Base-by-base conservation (phyloP, 768 basidiomycete species). In the Amanita polypyramis region DNA sequence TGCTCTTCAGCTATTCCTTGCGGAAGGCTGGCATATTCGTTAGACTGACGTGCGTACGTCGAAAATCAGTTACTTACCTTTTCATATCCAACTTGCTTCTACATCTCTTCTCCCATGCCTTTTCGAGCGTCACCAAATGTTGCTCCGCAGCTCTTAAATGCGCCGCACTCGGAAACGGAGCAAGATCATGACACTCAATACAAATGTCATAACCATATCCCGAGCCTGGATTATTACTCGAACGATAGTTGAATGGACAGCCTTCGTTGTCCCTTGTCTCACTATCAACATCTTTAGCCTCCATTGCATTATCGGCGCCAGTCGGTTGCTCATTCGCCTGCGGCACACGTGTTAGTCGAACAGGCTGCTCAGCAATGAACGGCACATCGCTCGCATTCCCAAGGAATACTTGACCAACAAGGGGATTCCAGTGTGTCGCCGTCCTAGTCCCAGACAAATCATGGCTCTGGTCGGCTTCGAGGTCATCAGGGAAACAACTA, bases 331-430 rank as follows among this genome's bases (percentile, higher is more conserved):
- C 23, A 15, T 36, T 39, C 32, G 37, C 37, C 20, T 52, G 54
- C 25, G 57, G 56, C 8, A 57, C 59, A 55, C 59, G 60, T 23
- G 58, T 54, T 21, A 63, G 62, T 11, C 53, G 54, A 8, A 50
- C 50, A 27, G 59, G 60, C 17, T 56, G 52, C 7, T 68, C 65
- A 1, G 58, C 57, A 2, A 62, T 59, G 10, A 78, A 41, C 0
- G 85, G 91, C 2, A 92, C 87, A 56, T 93, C 91, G 43, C 76
- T 79, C 45, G 82, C 75, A 61, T 94, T 94, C 11, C 91, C 91
- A 5, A 94, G 67, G 65, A 82, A 86, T 35, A 85, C 74, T 60
- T 86, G 84, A 11, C 84, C 85, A 0, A 74, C 65, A 2, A 59
- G 60, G 1, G 83, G 73, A 52, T 80, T 72, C 72, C 74, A 83